Base-by-base conservation (phyloP, 352 stramenopile genomes). In the Pythium apleroticum region DNA sequence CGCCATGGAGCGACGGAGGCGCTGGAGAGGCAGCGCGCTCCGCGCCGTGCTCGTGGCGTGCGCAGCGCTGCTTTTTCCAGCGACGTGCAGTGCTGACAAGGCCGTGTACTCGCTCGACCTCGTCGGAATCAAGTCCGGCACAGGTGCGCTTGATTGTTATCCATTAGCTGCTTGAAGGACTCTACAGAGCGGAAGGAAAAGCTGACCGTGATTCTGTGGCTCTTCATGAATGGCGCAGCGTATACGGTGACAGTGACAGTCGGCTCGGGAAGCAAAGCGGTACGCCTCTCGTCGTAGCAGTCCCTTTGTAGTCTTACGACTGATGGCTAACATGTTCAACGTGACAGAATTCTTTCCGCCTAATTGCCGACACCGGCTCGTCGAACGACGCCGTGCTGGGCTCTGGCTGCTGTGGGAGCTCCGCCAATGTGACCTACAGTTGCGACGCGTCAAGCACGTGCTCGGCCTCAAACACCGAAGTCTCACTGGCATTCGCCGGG, bases 361-460 rank as follows among this genome's bases (percentile, higher is more conserved):
- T 95, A 15, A 89, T 95, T 41, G 79, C 83, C 49, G 86, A 95
- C 71, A 95, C 86, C 0, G 86, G 86, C 2, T 95, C 86, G n/a
- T 90, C 84, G 11, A 95, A 93, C 48, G 79, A 88, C 35, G 86
- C 86, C 1, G 74, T 93, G 30, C 73, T 93, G 6, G 80, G 84
- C 19, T 24, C 70, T 10, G 71, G 71, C 37, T 95, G 86, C 71
- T 95, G 86, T 41, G 81, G 72, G 0, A 62, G 57, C 1, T 64
- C 70, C 22, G 76, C 77, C 7, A 43, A 77, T 1, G 71, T 79
- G 20, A 85, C 78, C n/a, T 95, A 86, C 68, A 81, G 70, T 45
- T 95, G 86, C 49, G 71, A 62, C 39, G 75, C 71, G 2, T 95
- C 86, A 5, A 76, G 81, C 12, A 92, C 86, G 17, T 95, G 86